These are phyloP conservation scores for Leccinum obscurum DNA, from an alignment of 768 basidiomycete species.

Conservation along the genomic window DNA sequence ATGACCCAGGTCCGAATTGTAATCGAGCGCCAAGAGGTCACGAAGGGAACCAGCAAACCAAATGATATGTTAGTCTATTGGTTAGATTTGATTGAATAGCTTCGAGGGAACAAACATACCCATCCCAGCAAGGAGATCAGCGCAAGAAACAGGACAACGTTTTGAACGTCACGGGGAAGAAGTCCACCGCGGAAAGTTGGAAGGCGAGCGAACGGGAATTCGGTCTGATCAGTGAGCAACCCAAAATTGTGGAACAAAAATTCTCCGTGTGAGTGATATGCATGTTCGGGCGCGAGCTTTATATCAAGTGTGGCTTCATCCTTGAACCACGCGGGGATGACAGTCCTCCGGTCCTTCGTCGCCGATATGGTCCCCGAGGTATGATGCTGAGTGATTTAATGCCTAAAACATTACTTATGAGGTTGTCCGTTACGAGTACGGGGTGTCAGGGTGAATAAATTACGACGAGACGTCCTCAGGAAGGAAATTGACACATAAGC, in stretches of 20 bases:
- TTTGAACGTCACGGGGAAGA: neutral
- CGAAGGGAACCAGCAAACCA: neutral
- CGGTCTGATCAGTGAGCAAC: neutral
- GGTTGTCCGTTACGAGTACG: neutral
- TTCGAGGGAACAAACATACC: neutral
- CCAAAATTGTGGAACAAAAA: neutral
- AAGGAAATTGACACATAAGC: neutral
- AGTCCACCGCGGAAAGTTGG: neutral
- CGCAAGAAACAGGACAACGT: neutral
- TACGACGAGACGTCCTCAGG: neutral
- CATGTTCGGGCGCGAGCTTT: neutral
- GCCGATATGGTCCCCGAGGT: neutral
- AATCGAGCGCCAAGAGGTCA: neutral
- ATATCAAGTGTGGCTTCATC: slow-evolving; percentile 17
- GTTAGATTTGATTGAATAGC: neutral
- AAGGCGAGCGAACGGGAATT: neutral
- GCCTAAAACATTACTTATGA: neutral
- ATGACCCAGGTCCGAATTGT: neutral
- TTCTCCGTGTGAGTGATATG: neutral
- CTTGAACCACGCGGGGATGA: slow-evolving; percentile 11
- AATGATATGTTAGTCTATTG: neutral
- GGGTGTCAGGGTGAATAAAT: neutral
- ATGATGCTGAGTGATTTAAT: slow-evolving; percentile 1
- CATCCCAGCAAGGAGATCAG: neutral
- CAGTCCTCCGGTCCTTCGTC: neutral